Percentiles rank a stretch among this genome's conserved stretches.
Conservation (phyloP, 129 eudicot genomes). For the Pittosporum tobira region DNA sequence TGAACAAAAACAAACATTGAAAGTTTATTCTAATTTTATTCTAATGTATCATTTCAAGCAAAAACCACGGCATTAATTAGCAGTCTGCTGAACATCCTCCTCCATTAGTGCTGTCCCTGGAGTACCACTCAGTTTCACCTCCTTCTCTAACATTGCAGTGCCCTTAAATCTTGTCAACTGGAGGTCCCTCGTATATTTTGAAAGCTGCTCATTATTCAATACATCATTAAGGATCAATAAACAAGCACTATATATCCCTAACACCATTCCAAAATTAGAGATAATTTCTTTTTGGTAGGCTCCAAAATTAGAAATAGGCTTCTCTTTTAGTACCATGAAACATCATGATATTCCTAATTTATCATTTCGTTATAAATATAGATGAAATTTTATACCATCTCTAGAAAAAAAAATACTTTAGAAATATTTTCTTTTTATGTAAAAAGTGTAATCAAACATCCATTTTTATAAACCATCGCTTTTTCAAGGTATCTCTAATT, state of each 20-base stretch:
- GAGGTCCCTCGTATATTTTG: constrained; percentile 49
- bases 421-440: no score
- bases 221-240: neutral
- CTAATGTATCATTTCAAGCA: neutral
- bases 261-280: neutral
- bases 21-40: constrained; percentile 1
- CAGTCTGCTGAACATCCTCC: constrained; percentile 23
- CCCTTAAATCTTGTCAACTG: constrained; percentile 79
- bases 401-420: no score
- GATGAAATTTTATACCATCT: no score
- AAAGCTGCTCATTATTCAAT: constrained; percentile 31
- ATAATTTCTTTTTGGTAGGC: neutral
- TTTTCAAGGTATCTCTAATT: no score
- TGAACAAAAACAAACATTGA: neutral
- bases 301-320: no score
- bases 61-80: neutral
- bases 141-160: constrained; percentile 80
- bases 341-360: no score
- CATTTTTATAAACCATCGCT: no score
- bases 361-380: no score
- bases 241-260: no score
- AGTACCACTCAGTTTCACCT: constrained; percentile 19
- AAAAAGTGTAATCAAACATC: no score
- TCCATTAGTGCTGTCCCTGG: constrained; percentile 10
- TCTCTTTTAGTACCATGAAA: no score